Evolutionary conservation across 2,329 filamentous ascomycete species (phyloP).

Genomic region (Didymella keratinophila): DNA sequence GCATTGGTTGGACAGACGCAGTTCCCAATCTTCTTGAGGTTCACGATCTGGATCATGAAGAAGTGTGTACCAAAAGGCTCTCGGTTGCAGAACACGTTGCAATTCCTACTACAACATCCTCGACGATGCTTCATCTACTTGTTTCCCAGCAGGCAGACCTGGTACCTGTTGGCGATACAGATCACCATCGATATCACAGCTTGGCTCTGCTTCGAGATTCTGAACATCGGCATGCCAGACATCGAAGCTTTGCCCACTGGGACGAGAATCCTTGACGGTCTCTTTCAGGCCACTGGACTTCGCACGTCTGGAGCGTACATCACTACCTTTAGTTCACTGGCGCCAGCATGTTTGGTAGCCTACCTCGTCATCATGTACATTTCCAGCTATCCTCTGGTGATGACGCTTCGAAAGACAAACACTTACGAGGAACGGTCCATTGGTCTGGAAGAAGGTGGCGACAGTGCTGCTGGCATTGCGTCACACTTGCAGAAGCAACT

Average conservation of each 20-base stretch:
- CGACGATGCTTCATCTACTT: conserved; percentile 70
- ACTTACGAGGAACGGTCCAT: conserved; percentile 75
- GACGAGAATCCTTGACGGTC: conserved; percentile 67
- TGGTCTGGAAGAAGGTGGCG: conserved; percentile 60
- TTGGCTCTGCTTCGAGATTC: conserved; percentile 70
- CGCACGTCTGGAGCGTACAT: conserved; percentile 73
- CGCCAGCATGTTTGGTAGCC: conserved; percentile 65
- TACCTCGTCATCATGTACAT: conserved; percentile 74
- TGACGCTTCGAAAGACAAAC: conserved; percentile 73
- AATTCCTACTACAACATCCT: conserved; percentile 69
- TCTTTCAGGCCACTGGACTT: conserved; percentile 69
- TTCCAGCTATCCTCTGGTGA: conserved; percentile 68
- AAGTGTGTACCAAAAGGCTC: conserved; percentile 54
- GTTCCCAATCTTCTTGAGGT: conserved; percentile 66
- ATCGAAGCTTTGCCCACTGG: conserved; percentile 62
- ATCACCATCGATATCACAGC: conserved; percentile 68
- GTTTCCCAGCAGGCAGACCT: conserved; percentile 69
- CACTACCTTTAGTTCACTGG: conserved; percentile 64
- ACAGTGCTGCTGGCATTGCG: conserved; percentile 28
- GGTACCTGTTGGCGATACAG: conserved; percentile 70
- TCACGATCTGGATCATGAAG: conserved; percentile 65
- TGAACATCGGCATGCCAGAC: conserved; percentile 68
- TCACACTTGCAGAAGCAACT: conserved; percentile 69
- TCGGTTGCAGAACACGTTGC: conserved; percentile 56
- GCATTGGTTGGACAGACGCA: conserved; percentile 63